These are phyloP conservation scores for Haematococcus lacustris DNA, from an alignment of 139 green algal genomes.

Conservation along the genomic window DNA sequence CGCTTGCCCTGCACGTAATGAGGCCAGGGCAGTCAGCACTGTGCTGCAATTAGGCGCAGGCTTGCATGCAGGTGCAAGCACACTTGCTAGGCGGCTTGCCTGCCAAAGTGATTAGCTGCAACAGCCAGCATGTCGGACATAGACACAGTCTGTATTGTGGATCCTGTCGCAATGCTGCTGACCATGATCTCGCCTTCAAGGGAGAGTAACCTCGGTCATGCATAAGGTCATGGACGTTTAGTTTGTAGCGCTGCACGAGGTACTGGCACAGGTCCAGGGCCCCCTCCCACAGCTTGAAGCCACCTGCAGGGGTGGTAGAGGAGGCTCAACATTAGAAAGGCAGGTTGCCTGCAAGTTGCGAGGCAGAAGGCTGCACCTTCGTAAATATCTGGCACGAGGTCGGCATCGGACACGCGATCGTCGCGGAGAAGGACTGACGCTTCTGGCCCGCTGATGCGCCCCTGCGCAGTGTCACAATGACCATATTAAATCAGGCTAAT, in stretches of 20 bases:
- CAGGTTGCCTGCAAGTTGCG: not conserved
- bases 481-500: not conserved
- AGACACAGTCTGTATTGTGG: no score
- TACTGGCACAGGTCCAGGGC: constrained; percentile 64
- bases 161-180: no score
- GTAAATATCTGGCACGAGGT: constrained; percentile 54
- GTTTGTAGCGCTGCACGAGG: constrained; percentile 33
- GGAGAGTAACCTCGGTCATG: no score
- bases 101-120: no score
- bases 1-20: constrained; percentile 36
- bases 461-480: constrained; percentile 14
- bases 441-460: constrained; percentile 24
- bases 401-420: constrained; percentile 26
- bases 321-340: not conserved
- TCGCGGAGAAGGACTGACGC: constrained; percentile 28
- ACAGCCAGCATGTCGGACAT: no score
- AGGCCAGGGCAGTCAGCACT: not conserved
- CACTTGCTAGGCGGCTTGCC: not conserved
- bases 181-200: no score
- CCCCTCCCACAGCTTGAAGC: constrained; percentile 93
- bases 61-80: not conserved
- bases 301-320: constrained; percentile 40
- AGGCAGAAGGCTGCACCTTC: constrained; percentile 26
- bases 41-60: not conserved
- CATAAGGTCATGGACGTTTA: no score